A percentile compares a stretch with the other conserved stretches of the same genome.
phyloP scores from a whole-genome alignment of 139 green algal species.

The Chlamydomonas urium region DNA sequence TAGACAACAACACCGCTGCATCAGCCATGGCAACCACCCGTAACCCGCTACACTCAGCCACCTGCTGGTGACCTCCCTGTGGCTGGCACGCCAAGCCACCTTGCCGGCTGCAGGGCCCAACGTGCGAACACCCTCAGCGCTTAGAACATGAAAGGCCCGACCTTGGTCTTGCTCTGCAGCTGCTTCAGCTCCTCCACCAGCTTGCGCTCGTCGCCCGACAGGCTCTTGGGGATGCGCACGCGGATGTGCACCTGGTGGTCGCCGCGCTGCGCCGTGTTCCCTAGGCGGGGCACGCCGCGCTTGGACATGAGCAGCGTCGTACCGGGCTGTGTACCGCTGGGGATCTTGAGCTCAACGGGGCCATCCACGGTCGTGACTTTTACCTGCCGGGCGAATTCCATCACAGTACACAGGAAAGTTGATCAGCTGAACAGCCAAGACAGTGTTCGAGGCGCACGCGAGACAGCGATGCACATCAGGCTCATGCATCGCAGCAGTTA shows the following conservation, averaged over 20 bases:
- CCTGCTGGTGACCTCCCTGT: too few species aligned
- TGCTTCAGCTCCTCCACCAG: conserved; percentile 89
- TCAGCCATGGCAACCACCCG: too few species aligned
- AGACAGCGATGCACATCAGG: too few species aligned
- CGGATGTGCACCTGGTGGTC: conserved; percentile 89
- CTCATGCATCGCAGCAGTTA: too few species aligned
- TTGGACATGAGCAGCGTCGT: conserved; percentile 98
- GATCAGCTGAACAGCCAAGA: too few species aligned
- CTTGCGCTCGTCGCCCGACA: conserved; percentile 79
- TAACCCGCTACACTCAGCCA: too few species aligned
- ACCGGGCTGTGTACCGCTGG: conserved; percentile 89
- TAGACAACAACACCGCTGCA: too few species aligned
- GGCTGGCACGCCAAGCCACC: too few species aligned
- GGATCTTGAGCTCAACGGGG: conserved; percentile 94
- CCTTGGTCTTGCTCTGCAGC: conserved; percentile 47
- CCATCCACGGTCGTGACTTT: conserved; percentile 90
- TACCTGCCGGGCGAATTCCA: conserved; percentile 38
- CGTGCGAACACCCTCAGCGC: too few species aligned
- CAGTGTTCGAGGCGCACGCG: too few species aligned
- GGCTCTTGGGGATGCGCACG: conserved; percentile 88
- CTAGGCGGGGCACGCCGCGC: conserved; percentile 87
- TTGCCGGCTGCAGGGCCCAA: too few species aligned
- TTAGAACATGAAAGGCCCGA: conserved; percentile 50
- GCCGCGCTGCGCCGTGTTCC: conserved; percentile 62
- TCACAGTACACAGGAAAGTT: too few species aligned